Percentiles rank a stretch among this genome's conserved stretches.
These are phyloP conservation scores for Linaria vulgaris DNA, from an alignment of 257 asterid species.

Conservation along the genomic window DNA sequence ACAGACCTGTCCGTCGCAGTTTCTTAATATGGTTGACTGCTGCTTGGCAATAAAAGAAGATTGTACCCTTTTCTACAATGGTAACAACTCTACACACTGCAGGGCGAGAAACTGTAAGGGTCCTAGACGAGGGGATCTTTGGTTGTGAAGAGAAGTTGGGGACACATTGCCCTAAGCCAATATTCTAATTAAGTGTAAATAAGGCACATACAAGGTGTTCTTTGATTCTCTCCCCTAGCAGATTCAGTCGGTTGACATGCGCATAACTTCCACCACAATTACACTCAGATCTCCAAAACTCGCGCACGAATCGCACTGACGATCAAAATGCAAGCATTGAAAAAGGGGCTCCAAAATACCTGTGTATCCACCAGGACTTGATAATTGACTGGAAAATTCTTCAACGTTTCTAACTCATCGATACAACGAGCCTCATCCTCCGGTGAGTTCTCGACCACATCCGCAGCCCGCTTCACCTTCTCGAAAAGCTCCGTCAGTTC, in stretches of 20 bases:
- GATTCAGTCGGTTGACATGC: not conserved
- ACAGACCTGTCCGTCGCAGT: no score
- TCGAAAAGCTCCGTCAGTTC: slow-evolving; percentile 78
- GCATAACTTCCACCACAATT: not conserved
- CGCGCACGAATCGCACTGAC: not conserved
- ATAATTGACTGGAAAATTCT: slow-evolving; percentile 79
- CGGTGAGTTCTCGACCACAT: slow-evolving; percentile 51
- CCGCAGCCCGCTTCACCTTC: slow-evolving; percentile 79
- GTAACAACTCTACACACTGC: no score
- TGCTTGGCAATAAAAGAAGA: no score
- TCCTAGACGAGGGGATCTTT: no score
- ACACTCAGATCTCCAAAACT: not conserved
- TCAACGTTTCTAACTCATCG: slow-evolving; percentile 63
- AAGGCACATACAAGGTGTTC: not conserved
- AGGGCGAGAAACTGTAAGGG: no score
- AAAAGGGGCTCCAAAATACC: slow-evolving; percentile 39
- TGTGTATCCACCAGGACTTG: slow-evolving; percentile 84
- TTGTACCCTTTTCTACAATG: no score
- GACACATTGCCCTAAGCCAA: slow-evolving; percentile 2
- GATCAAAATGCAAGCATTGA: not conserved
- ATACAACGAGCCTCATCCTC: slow-evolving; percentile 67
- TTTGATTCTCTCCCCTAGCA: not conserved
- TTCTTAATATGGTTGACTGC: no score
- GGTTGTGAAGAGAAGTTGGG: not conserved
- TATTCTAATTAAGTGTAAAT: not conserved